Evolutionary conservation across 2,329 filamentous ascomycete species (phyloP).

Genomic region (Amphichorda felina): DNA sequence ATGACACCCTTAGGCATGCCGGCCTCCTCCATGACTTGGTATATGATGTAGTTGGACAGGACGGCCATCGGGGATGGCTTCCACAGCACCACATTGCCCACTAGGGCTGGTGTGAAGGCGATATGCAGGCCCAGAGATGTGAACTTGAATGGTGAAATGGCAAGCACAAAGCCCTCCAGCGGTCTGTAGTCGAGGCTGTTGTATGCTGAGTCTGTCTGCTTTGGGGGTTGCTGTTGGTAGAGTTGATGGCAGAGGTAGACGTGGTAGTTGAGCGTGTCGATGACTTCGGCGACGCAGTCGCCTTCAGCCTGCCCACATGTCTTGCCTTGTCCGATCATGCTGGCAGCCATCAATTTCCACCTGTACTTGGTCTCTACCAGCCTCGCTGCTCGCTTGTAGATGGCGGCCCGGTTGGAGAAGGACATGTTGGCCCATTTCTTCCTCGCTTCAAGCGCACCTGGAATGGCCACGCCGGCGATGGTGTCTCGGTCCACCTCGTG

Average conservation of each 20-base stretch:
- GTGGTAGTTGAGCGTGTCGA: slow-evolving; percentile 23
- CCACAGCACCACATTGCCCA: slow-evolving; percentile 29
- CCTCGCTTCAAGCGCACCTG: slow-evolving; percentile 18
- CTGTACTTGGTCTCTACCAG: slow-evolving; percentile 14
- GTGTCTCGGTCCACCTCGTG: background rate
- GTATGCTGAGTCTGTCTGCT: slow-evolving; percentile 5
- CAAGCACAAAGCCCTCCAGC: slow-evolving; percentile 28
- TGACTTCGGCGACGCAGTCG: slow-evolving; percentile 20
- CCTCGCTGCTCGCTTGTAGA: slow-evolving; percentile 20
- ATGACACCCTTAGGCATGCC: slow-evolving; percentile 21
- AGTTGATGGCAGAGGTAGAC: slow-evolving; percentile 19
- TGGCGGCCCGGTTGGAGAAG: slow-evolving; percentile 20
- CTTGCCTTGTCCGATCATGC: slow-evolving; percentile 28
- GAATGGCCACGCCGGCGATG: slow-evolving; percentile 7
- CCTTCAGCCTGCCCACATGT: slow-evolving; percentile 26
- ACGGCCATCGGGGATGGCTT: slow-evolving; percentile 20
- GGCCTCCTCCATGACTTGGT: slow-evolving; percentile 25
- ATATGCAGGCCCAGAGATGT: slow-evolving; percentile 25
- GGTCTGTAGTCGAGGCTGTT: slow-evolving; percentile 21
- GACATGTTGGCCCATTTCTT: slow-evolving; percentile 17
- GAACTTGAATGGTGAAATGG: slow-evolving; percentile 29
- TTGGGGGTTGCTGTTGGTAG: slow-evolving; percentile 20
- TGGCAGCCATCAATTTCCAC: slow-evolving; percentile 21
- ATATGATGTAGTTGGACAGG: slow-evolving; percentile 17
- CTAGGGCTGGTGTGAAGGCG: slow-evolving; percentile 16